phyloP scores from a whole-genome alignment of 2,329 filamentous ascomycete species.

The Scedosporium boydii region DNA sequence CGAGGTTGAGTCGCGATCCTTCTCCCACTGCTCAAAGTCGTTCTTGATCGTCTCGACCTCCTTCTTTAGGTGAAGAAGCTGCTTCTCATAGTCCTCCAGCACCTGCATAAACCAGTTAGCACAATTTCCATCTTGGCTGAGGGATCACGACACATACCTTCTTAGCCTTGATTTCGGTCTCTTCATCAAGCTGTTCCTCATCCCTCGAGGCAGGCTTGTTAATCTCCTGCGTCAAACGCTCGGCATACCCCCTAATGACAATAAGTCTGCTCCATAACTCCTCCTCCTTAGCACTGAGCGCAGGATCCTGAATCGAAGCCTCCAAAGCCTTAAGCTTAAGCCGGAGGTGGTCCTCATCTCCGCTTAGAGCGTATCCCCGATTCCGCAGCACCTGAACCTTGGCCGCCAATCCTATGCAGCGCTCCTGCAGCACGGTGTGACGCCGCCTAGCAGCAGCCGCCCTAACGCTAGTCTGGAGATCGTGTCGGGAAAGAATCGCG shows the following conservation, averaged over 20 bases:
- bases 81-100: constrained; percentile 71
- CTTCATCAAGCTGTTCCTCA: constrained; percentile 53
- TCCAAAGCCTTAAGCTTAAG: constrained; percentile 62
- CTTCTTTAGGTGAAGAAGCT: constrained; percentile 66
- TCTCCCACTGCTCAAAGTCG: constrained; percentile 47
- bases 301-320: constrained; percentile 62
- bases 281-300: constrained; percentile 65
- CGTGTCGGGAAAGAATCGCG: constrained; percentile 64
- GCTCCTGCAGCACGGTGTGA: constrained; percentile 62
- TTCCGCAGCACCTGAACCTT: constrained; percentile 76
- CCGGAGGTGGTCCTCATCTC: constrained; percentile 69
- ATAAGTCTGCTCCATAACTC: constrained; percentile 81
- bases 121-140: not conserved
- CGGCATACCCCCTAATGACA: constrained; percentile 61
- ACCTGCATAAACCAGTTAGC: constrained; percentile 39
- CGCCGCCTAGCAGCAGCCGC: constrained; percentile 63
- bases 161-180: constrained; percentile 62
- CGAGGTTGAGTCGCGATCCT: constrained; percentile 24
- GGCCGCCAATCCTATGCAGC: constrained; percentile 65
- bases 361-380: constrained; percentile 69
- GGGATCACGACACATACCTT: constrained; percentile 43
- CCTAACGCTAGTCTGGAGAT: constrained; percentile 65
- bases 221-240: constrained; percentile 63
- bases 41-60: constrained; percentile 56
- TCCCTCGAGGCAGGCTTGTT: constrained; percentile 53